Base-by-base conservation (phyloP, 2,329 filamentous ascomycete species). In the Fusarium algeriense region DNA sequence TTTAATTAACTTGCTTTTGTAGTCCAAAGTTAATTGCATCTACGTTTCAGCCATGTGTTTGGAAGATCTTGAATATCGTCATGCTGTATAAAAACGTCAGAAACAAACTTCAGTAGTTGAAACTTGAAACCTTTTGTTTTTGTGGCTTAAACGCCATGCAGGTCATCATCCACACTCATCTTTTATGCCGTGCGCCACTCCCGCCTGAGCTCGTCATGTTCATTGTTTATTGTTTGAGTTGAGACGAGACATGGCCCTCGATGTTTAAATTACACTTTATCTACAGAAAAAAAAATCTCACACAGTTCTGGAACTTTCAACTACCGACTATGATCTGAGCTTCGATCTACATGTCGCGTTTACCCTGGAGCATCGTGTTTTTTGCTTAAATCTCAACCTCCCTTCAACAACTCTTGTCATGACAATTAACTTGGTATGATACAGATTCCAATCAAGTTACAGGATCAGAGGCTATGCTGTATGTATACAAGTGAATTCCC, bases 241-340 rank as follows among this genome's bases (percentile, higher is more conserved):
- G 53, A 71, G 34, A 70, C 69, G 57, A 71, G 48, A 73, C 65
- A 62, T 26, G 55, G 52, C 38, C 54, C 23, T 37, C 30, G 44
- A 30, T 32, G 20, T 14, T 38, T 43, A 20, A 44, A 43, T 45
- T 44, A 12, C 26, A 7, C 35, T 10, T 46, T 45, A 67, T 45
- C 63, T 46, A 62, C 63, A 37, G 34, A 13, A 12, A n/a, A 12
- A n/a, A 40, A 28, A 30, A 30, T 8, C 30, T 30, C 34, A 20
- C 32, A 38, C 32, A 38, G 13, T 28, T 64, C 34, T 46, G n/a
- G 23, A 58, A 23, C 30, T 15, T 20, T 46, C 30, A 43, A 43
- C 32, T 28, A 40, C 20, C 20, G 14, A 13, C 20, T 14, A 32
- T 32, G 30, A 67, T 46, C 45, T 60, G 12, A 61, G 37, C 37